A percentile compares a stretch with the other conserved stretches of the same genome.
Evolutionary conservation across 768 basidiomycete species (phyloP).

Genomic region (Rhizopogon sp.): DNA sequence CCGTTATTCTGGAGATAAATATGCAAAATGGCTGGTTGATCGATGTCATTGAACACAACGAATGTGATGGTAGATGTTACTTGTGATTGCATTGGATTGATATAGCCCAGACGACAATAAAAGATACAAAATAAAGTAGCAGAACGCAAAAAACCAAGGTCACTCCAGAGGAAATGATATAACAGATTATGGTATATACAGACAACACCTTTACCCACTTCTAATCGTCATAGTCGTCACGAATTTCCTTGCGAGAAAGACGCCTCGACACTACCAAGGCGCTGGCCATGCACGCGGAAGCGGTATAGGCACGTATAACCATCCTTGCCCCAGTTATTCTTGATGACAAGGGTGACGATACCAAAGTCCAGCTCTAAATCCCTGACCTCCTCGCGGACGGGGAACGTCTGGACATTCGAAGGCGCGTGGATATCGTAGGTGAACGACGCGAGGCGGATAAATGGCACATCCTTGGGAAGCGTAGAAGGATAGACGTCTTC

Average conservation of each 20-base stretch:
- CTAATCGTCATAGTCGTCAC: conserved; percentile 2
- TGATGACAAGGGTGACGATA: conserved; percentile 72
- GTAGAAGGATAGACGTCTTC: conserved; percentile 41
- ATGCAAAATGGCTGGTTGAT: too few relatives aligned
- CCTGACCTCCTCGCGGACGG: conserved; percentile 60
- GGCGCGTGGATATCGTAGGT: conserved; percentile 52
- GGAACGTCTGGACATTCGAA: conserved; percentile 74
- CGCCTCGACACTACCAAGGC: conserved; percentile 36
- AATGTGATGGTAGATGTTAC: too few relatives aligned
- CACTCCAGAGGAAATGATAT: conserved; percentile 2
- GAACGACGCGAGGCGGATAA: conserved; percentile 65
- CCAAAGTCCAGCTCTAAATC: conserved; percentile 80
- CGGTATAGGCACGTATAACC: conserved; percentile 89
- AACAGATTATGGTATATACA: conserved; percentile 12
- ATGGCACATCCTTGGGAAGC: conserved; percentile 42
- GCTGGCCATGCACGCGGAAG: conserved; percentile 72
- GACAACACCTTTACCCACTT: neutral
- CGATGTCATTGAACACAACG: too few relatives aligned
- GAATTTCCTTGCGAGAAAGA: conserved; percentile 26
- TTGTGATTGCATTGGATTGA: too few relatives aligned
- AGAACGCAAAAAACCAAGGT: conserved; percentile 18
- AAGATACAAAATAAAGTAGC: conserved; percentile 5
- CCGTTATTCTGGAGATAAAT: too few relatives aligned
- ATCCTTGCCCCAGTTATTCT: conserved; percentile 82
- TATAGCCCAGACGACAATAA: neutral